Base-by-base conservation (phyloP, 129 eudicot species). In the Artemisia argyi region DNA sequence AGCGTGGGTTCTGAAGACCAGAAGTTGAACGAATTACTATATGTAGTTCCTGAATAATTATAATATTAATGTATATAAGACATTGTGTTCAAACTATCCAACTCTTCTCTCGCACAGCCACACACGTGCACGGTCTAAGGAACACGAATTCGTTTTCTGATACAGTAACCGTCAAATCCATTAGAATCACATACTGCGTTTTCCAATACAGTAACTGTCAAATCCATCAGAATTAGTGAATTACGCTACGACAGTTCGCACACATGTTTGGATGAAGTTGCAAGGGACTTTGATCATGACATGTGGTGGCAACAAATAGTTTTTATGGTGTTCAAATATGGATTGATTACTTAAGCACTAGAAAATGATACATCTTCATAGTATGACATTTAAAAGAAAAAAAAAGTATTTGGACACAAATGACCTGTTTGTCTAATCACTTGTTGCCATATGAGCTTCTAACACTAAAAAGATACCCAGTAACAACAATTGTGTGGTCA, bases 381-480 rank as follows among this genome's bases (percentile, higher is more conserved):
- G 47, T 39, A 35, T 39, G 14, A 56, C 12, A 26, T 56, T 47
- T 73, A 19, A 13, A 30, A 60, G 30, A 65, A 72, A 69, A 17
- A 30, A 12, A 51, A 42, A 64, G 65, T 22, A 12, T 72, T 48
- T 57, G 76, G 42, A 57, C 53, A 17, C 5, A 61, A 66, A 53
- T 10, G 18, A 39, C 11, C 46, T 39, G 53, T 11, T 55, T 66
- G 83, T 89, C 92, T 75, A 82, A 3, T 53, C 61, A 64, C 24
- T 73, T 20, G 85, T 83, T 60, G 95, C 86, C 82, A 76, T 76
- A 20, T 80, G 69, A 52, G 81, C 62, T 84, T 39, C 46, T 39
- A 32, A 39, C 89, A 82, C 78, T 66, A 76, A 85, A 64, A 10
- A 83, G 52, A 61, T 91, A 83, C 61, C 88, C 92, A 57, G 82